Conservation (phyloP, 768 basidiomycete genomes). For the Rhizopogon rudus region DNA sequence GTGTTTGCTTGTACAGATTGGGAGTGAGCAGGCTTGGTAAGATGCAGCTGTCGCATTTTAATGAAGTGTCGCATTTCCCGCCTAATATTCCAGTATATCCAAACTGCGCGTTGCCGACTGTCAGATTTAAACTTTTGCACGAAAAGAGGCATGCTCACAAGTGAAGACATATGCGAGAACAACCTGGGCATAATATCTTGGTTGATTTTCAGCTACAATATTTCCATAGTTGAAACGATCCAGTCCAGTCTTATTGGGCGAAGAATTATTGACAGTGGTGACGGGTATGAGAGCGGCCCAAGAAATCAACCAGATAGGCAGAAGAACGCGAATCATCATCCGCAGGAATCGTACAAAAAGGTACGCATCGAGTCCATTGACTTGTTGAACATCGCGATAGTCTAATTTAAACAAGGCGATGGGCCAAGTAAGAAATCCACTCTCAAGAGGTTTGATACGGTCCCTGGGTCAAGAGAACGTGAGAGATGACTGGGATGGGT, state of each 20-base stretch:
- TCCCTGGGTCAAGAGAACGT: conserved; percentile 35
- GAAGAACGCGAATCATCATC: conserved; percentile 75
- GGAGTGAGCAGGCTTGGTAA: conserved; percentile 70
- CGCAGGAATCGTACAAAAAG: conserved; percentile 88
- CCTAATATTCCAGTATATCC: conserved; percentile 82
- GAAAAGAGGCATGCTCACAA: conserved; percentile 39
- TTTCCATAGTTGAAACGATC: conserved; percentile 82
- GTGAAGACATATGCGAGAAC: conserved; percentile 76
- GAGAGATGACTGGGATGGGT: conserved; percentile 1
- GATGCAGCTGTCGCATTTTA: conserved; percentile 72
- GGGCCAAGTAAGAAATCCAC: conserved; percentile 60
- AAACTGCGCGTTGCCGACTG: conserved; percentile 41
- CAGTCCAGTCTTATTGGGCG: conserved; percentile 47
- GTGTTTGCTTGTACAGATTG: conserved; percentile 84
- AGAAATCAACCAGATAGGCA: conserved; percentile 89
- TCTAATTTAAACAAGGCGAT: conserved; percentile 56
- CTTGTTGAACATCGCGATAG: conserved; percentile 52
- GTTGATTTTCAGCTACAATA: conserved; percentile 42
- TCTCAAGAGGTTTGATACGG: conserved; percentile 50
- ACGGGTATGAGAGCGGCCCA: conserved; percentile 85
- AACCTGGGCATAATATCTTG: conserved; percentile 74
- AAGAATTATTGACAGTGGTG: conserved; percentile 49
- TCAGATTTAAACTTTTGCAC: not conserved
- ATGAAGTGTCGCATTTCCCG: conserved; percentile 80
- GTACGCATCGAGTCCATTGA: conserved; percentile 89